These are phyloP conservation scores for Boletus rubropictus DNA, from an alignment of 768 basidiomycete species.

Conservation along the genomic window DNA sequence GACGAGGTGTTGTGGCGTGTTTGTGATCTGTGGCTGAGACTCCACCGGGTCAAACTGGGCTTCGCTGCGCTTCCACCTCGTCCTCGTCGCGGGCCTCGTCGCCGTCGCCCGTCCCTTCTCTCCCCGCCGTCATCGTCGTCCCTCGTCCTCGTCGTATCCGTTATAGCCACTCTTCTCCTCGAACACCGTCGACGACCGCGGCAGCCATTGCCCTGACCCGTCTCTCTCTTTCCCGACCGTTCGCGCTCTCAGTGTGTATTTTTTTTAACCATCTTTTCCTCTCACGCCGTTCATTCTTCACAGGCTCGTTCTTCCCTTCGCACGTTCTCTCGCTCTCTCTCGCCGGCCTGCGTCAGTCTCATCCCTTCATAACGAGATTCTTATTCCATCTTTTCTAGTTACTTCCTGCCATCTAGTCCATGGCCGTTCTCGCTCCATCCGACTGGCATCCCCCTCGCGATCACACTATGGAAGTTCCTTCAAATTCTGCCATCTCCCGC, in stretches of 20 bases:
- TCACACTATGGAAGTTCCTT: conserved; percentile 53
- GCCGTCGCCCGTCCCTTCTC: background rate
- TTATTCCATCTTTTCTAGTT: background rate
- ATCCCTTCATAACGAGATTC: conserved; percentile 8
- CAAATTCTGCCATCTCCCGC: conserved; percentile 41
- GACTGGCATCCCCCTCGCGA: conserved; percentile 71
- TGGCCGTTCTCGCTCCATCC: conserved; percentile 75
- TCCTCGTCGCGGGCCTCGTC: background rate
- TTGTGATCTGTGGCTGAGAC: conserved; percentile 15
- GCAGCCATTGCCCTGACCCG: conserved; percentile 1
- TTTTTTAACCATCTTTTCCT: background rate
- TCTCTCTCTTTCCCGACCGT: background rate
- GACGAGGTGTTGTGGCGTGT: conserved; percentile 11
- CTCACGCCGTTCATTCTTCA: background rate
- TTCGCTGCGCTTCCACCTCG: background rate
- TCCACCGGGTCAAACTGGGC: background rate
- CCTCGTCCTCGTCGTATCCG: background rate
- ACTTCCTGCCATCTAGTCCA: conserved; percentile 32
- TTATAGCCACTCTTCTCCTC: background rate
- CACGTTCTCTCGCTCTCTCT: background rate
- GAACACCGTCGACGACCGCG: background rate
- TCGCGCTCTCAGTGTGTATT: background rate
- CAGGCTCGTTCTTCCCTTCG: background rate
- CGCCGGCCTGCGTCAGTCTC: background rate
- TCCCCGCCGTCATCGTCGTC: background rate